These are phyloP conservation scores for Hypholoma fasciculare DNA, from an alignment of 768 basidiomycete genomes.

Conservation along the genomic window DNA sequence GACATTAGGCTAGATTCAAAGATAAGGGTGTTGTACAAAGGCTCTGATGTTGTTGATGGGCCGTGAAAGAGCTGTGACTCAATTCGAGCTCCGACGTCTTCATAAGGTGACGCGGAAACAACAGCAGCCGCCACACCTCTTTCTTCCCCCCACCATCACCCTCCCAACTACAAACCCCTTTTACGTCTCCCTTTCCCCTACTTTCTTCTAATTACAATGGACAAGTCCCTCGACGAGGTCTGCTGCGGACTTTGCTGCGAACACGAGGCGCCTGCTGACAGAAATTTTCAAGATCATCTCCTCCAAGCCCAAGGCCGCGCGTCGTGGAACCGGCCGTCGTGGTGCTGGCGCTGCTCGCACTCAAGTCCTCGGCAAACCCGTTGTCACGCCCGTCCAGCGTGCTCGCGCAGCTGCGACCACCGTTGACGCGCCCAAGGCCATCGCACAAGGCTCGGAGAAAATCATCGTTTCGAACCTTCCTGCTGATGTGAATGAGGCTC, in stretches of 20 bases:
- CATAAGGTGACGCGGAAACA: conserved; percentile 19
- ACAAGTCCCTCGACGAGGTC: conserved; percentile 85
- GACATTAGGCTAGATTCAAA: conserved; percentile 29
- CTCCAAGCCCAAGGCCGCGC: conserved; percentile 53
- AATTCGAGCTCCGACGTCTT: conserved; percentile 42
- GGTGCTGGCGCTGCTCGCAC: conserved; percentile 49
- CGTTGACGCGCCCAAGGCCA: conserved; percentile 39
- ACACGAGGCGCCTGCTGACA: conserved; percentile 20
- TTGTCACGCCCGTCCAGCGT: conserved; percentile 47
- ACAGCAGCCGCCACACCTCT: conserved; percentile 26
- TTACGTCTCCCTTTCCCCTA: conserved; percentile 10
- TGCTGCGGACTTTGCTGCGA: conserved; percentile 29
- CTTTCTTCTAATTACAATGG: conserved; percentile 46
- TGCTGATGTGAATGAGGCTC: conserved; percentile 86
- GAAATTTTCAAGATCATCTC: conserved; percentile 59
- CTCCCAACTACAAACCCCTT: conserved; percentile 23
- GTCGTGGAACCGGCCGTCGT: conserved; percentile 31
- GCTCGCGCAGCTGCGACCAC: conserved; percentile 49
- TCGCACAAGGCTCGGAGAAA: conserved; percentile 67
- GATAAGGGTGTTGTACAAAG: conserved; percentile 5
- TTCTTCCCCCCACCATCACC: conserved; percentile 32
- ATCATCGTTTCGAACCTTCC: conserved; percentile 97
- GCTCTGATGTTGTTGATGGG: not conserved
- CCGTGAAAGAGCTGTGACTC: conserved; percentile 19
- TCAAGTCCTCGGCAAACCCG: conserved; percentile 60